Evolutionary conservation across 1,284 basidiomycete genomes (phyloP), one percentile per base, ranked within the genome.

Genomic region (Sporisorium reilianum): DNA sequence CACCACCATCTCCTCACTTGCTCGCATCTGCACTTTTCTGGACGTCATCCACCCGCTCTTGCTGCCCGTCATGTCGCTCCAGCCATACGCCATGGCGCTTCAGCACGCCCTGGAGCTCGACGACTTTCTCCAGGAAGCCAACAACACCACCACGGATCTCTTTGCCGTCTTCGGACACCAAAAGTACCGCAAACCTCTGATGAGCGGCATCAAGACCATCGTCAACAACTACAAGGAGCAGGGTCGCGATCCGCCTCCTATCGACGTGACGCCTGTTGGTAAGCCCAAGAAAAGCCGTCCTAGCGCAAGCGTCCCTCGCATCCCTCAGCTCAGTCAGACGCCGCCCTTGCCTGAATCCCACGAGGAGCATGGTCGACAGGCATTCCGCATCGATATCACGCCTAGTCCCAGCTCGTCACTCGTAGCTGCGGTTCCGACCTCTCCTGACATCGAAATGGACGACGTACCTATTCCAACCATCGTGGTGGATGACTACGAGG

Each of bases 71-170:
- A 49, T 46, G 46, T n/a, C 46, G 11, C 10, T 48, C n/a, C 26
- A 48, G 5, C 26, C n/a, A 3, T 30, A 30, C 46, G 20, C 5
- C 5, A 1, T 48, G 46, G 46, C 22, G 14, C 6, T 23, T 12
- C 49, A 50, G 10, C 46, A 48, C 9, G 49, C 49, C 20, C 49
- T 50, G 7, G 50, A 36, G 23, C 50, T 51, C 2, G 23, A 26
- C 23, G 23, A 25, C 22, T 51, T 51, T 22, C 50, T 51, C 14
- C n/a, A 51, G n/a, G 50, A 51, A 8, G 50, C 50, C 36, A 8
- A 18, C 16, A 26, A 40, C 50, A 51, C 50, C 6, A 18, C 36
- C 9, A 36, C 50, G 36, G 50, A 51, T 16, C 34, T 51, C 23
- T 26, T 51, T 14, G 32, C 50, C 20, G 50, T 38, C 3, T 23